These are phyloP conservation scores for Hanseniaspora meyeri DNA, from an alignment of 805 yeast genomes.

Conservation along the genomic window DNA sequence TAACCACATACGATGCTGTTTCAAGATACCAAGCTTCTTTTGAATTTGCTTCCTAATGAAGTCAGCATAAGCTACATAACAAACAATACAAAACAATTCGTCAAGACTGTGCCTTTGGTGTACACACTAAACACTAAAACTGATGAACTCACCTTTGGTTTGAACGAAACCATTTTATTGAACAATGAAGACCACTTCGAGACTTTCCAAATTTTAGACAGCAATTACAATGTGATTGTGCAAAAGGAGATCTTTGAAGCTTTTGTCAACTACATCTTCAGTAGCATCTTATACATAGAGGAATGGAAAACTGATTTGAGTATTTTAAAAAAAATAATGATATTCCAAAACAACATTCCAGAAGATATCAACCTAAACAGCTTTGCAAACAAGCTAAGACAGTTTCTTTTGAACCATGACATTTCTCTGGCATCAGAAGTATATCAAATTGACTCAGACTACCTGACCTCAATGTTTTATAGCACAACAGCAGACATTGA, in stretches of 20 bases:
- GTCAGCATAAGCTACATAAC: not conserved
- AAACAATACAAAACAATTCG: not conserved
- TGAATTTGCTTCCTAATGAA: conserved; percentile 3
- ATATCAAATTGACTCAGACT: conserved; percentile 2
- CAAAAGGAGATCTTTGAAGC: not conserved
- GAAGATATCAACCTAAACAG: not conserved
- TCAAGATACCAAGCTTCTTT: not conserved
- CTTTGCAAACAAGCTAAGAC: conserved; percentile 6
- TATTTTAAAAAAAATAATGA: not conserved
- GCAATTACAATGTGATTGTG: not conserved
- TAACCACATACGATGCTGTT: not conserved
- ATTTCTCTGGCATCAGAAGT: not conserved
- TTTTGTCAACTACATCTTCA: not conserved
- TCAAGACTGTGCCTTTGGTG: conserved; percentile 4
- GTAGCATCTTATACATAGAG: not conserved
- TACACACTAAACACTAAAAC: not conserved
- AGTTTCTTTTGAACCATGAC: not conserved
- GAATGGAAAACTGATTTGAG: conserved; percentile 1
- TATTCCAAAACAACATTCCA: not conserved
- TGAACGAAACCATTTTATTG: not conserved
- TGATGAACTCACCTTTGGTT: not conserved
- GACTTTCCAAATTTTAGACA: conserved; percentile 5
- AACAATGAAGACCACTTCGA: not conserved
- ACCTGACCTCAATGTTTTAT: conserved; percentile 4
- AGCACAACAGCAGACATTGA: not conserved